Evolutionary conservation across 2,329 filamentous ascomycete genomes (phyloP).

Genomic region (Chaetomium sp.): DNA sequence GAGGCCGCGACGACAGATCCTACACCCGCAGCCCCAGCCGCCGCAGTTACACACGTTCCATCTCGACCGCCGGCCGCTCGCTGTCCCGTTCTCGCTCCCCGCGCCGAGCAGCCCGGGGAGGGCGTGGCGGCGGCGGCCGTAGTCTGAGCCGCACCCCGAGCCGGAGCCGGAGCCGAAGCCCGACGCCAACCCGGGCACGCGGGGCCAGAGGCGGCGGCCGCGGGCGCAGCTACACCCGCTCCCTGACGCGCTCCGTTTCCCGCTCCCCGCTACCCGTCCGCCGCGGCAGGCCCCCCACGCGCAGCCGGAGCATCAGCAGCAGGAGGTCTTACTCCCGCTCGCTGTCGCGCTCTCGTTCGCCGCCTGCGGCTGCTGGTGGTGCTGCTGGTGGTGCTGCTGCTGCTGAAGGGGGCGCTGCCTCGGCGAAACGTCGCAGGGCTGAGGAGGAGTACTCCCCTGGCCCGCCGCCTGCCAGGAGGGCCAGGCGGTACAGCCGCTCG

Average conservation of each 20-base stretch:
- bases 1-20: slow-evolving; percentile 27
- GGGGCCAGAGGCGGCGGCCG: neutral
- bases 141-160: slow-evolving; percentile 24
- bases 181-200: neutral
- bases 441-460: slow-evolving; percentile 29
- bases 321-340: slow-evolving; percentile 31
- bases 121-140: slow-evolving; percentile 18
- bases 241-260: slow-evolving; percentile 17
- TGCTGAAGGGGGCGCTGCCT: neutral
- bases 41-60: slow-evolving; percentile 32
- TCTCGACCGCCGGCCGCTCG: slow-evolving; percentile 22
- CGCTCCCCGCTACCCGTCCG: slow-evolving; percentile 20
- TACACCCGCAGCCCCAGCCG: slow-evolving; percentile 32
- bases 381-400: neutral
- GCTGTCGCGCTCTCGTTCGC: slow-evolving; percentile 15
- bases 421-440: slow-evolving; percentile 26
- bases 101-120: neutral
- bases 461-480: slow-evolving; percentile 27
- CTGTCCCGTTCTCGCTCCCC: slow-evolving; percentile 27
- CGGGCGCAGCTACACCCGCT: slow-evolving; percentile 30
- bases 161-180: slow-evolving; percentile 14
- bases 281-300: slow-evolving; percentile 23
- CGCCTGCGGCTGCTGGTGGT: slow-evolving; percentile 7
- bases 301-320: neutral
- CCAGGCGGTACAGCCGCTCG: slow-evolving; percentile 19